These are phyloP conservation scores for Teratosphaeria pseudoeucalypti DNA, from an alignment of 2,329 filamentous ascomycete species.

Conservation along the genomic window DNA sequence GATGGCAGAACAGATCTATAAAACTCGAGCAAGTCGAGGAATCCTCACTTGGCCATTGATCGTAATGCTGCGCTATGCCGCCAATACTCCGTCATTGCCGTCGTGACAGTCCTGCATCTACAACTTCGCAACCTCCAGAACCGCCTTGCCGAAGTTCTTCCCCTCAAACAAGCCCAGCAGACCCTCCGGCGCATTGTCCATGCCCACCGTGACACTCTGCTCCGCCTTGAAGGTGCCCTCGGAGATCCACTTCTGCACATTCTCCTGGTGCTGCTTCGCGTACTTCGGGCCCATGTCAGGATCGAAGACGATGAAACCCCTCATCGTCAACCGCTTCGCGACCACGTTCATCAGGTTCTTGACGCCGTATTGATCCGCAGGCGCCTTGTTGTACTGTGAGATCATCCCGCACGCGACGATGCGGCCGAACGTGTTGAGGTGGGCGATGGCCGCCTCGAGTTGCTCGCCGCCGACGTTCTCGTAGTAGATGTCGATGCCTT, in stretches of 20 bases:
- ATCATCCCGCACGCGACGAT: slow-evolving; percentile 60
- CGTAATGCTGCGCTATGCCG: not conserved
- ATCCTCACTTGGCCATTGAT: not conserved
- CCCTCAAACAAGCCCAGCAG: slow-evolving; percentile 66
- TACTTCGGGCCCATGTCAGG: slow-evolving; percentile 57
- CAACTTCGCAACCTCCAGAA: slow-evolving; percentile 50
- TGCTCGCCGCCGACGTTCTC: slow-evolving; percentile 69
- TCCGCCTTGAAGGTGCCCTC: slow-evolving; percentile 66
- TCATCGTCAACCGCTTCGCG: slow-evolving; percentile 57
- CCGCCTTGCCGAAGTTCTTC: slow-evolving; percentile 78
- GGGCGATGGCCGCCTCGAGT: slow-evolving; percentile 55
- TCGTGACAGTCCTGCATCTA: not conserved
- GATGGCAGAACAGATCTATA: not conserved
- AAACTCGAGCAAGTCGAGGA: not conserved
- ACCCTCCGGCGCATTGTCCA: slow-evolving; percentile 65
- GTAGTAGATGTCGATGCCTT: slow-evolving; percentile 75
- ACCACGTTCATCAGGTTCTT: slow-evolving; percentile 56
- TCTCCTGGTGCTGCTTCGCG: slow-evolving; percentile 61
- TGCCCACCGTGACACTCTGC: slow-evolving; percentile 59
- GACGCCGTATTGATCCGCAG: slow-evolving; percentile 52
- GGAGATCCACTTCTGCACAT: slow-evolving; percentile 62
- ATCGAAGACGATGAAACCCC: slow-evolving; percentile 63
- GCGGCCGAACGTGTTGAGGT: slow-evolving; percentile 55
- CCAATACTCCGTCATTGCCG: not conserved
- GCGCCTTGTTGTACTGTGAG: slow-evolving; percentile 59